Base-by-base conservation (phyloP, 1,139 yeast genomes). In the Blastobotrys arbuscula region DNA sequence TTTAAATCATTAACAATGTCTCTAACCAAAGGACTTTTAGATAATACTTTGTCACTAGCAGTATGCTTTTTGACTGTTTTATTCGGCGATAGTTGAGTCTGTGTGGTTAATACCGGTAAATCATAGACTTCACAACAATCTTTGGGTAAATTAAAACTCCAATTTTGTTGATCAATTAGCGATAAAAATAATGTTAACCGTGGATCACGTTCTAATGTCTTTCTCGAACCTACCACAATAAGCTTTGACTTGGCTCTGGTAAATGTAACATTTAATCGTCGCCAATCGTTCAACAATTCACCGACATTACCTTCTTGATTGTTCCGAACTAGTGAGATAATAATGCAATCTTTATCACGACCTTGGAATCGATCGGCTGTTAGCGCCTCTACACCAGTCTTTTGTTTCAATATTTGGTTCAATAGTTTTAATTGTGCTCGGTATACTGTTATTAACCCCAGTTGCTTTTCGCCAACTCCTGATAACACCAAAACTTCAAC, bases 311-410 rank as follows among this genome's bases (percentile, higher is more conserved):
- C 72, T n/a, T 77, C 76, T 2, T 71, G 70, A 61, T 90, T 92
- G 1, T 96, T 83, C 41, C 96, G 73, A 3, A 90, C 97, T 55
- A 92, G 69, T 0, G 97, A 89, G 6, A 94, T 80, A 2, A 94
- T 78, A 13, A 94, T 81, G 59, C 96, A 83, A 45, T 89, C 94
- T 64, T 89, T 92, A 64, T 94, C 99, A 49, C 97, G 75, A 0
- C 98, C 99, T 67, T 94, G 98, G 57, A 85, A 92, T 55, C 87
- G 92, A 65, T 94, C 99, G 0, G 97, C 97, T 0, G 98, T 94
- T 52, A 92, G 70, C 23, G 87, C 75, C 58, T 92, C 97, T 36
- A 92, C 69, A 0, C 72, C 76, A 35, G 63, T 63, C 16, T 70
- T 64, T 2, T 63, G 61, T 0, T 64, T 53, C 37, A 84, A 69